phyloP scores from a whole-genome alignment of 2,329 filamentous ascomycete species.

The Alternaria panax region DNA sequence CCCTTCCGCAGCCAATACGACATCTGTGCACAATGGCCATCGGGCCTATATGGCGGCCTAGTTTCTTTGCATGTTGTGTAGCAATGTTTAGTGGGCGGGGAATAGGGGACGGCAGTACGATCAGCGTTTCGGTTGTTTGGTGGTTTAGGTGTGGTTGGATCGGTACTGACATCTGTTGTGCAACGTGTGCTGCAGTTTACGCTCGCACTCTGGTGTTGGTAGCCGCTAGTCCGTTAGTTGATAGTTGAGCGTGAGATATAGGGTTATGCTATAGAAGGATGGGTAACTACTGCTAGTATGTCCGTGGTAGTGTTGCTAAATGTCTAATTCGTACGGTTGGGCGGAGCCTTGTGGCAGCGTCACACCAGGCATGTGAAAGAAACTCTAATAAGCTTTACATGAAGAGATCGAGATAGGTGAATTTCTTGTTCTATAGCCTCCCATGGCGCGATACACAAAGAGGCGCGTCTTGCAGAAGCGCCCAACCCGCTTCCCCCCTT shows the following conservation, averaged over 20 bases:
- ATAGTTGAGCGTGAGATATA: not conserved
- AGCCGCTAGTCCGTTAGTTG: not conserved
- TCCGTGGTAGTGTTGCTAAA: too few relatives aligned
- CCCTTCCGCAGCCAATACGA: not conserved
- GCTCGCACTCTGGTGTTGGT: conserved; percentile 7
- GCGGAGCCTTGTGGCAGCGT: too few relatives aligned
- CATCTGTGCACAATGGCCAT: too few relatives aligned
- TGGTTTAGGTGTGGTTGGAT: not conserved
- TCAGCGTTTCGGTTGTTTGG: not conserved
- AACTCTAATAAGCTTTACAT: too few relatives aligned
- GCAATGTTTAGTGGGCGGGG: not conserved
- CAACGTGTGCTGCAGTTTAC: conserved; percentile 18
- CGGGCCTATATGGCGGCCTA: not conserved
- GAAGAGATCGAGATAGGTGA: too few relatives aligned
- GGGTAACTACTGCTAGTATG: too few relatives aligned
- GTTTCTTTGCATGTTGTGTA: not conserved
- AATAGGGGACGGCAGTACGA: not conserved
- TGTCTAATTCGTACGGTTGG: too few relatives aligned
- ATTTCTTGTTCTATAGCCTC: too few relatives aligned
- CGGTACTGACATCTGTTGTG: conserved; percentile 16
- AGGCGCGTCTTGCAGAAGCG: too few relatives aligned
- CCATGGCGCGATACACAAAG: too few relatives aligned
- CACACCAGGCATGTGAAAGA: too few relatives aligned
- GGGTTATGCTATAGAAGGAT: too few relatives aligned
- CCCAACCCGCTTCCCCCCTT: not conserved